Percentiles rank a stretch among this genome's conserved stretches.
Conservation (phyloP, 768 basidiomycete species). For the Leucocoprinus birnbaumii region DNA sequence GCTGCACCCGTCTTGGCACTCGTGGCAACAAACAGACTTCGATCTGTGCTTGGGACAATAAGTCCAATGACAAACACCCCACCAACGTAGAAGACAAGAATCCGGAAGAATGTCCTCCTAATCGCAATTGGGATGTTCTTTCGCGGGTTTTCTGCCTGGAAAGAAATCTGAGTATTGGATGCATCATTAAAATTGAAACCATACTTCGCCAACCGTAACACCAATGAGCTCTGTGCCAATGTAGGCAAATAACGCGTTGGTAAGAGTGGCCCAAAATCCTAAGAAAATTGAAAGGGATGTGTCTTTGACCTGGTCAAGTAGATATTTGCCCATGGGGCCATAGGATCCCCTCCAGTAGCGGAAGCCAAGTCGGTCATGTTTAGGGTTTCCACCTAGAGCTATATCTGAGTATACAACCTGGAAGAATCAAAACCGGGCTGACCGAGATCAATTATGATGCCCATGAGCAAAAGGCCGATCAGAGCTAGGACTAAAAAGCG, state of each 20-base stretch:
- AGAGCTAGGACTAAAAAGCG: constrained; percentile 33
- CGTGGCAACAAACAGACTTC: constrained; percentile 42
- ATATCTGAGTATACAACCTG: too few relatives aligned
- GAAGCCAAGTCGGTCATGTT: constrained; percentile 47
- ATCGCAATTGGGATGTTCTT: constrained; percentile 75
- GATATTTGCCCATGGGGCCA: constrained; percentile 57
- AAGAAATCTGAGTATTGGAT: constrained; percentile 2
- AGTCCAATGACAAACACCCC: constrained; percentile 73
- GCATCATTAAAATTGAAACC: neutral
- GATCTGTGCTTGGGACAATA: constrained; percentile 59
- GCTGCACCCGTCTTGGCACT: constrained; percentile 49
- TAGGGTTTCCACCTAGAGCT: constrained; percentile 43
- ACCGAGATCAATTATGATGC: constrained; percentile 67
- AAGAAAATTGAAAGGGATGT: constrained; percentile 52
- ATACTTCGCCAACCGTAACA: constrained; percentile 48
- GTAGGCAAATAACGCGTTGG: constrained; percentile 71
- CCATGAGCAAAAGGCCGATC: constrained; percentile 52
- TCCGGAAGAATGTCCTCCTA: constrained; percentile 57
- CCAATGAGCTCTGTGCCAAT: constrained; percentile 79
- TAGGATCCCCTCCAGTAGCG: constrained; percentile 46
- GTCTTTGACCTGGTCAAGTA: constrained; percentile 45
- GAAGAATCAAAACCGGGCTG: constrained; percentile 21
- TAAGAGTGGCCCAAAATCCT: constrained; percentile 70
- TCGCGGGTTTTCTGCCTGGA: constrained; percentile 65
- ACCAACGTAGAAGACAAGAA: constrained; percentile 60